Evolutionary conservation across 73 alveolate genomes (phyloP).

Genomic region (Paramecium sexaurelia): DNA sequence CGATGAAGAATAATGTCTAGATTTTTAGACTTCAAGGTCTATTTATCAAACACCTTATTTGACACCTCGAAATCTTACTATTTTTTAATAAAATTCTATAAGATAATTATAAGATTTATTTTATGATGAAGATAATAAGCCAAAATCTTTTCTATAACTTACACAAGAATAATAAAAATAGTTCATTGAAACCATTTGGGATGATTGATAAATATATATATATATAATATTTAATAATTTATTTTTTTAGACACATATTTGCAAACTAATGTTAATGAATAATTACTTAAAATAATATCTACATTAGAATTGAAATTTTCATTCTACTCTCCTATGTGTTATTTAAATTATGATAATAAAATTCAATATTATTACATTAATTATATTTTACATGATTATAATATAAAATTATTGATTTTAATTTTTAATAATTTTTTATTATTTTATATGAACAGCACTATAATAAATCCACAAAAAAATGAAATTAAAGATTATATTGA

Average conservation of each 20-base stretch:
- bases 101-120: not conserved
- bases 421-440: not conserved
- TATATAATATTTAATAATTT: not conserved
- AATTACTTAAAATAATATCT: too few relatives aligned
- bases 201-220: not conserved
- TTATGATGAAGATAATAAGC: not conserved
- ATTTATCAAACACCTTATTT: conserved; percentile 16
- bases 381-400: too few relatives aligned
- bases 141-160: not conserved
- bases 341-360: too few relatives aligned
- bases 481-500: not conserved
- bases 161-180: not conserved
- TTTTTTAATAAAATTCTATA: not conserved
- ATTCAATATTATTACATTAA: too few relatives aligned
- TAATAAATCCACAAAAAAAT: not conserved
- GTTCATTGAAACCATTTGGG: conserved; percentile 37
- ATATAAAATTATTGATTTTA: not conserved
- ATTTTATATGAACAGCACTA: not conserved
- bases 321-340: too few relatives aligned
- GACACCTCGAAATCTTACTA: not conserved
- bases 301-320: too few relatives aligned
- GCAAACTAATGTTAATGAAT: too few relatives aligned
- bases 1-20: conserved; percentile 5
- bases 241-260: not conserved
- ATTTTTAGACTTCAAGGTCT: conserved; percentile 10